phyloP scores from a whole-genome alignment of 768 basidiomycete species.

The Calocybe indica region DNA sequence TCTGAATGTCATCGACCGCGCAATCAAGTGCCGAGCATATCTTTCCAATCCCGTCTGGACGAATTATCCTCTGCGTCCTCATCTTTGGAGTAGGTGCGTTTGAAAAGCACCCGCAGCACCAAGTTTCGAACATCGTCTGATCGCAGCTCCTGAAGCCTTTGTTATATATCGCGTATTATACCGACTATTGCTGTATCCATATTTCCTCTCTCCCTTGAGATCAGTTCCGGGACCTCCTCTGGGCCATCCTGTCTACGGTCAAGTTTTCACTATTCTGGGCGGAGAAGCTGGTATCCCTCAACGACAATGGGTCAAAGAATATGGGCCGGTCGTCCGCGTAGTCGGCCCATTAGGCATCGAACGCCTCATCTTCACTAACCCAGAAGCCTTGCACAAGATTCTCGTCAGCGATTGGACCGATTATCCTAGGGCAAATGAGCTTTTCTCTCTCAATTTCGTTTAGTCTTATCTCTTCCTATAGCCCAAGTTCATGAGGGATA shows the following conservation, averaged over 20 bases:
- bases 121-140: too few relatives aligned
- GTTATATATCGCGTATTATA: constrained; percentile 10
- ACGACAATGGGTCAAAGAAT: constrained; percentile 38
- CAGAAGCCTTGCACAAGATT: constrained; percentile 40
- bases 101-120: too few relatives aligned
- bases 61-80: too few relatives aligned
- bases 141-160: too few relatives aligned
- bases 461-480: constrained; percentile 9
- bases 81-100: too few relatives aligned
- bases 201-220: constrained; percentile 30
- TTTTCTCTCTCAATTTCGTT: neutral
- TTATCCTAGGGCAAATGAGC: constrained; percentile 32
- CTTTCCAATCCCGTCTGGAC: too few relatives aligned
- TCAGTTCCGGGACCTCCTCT: constrained; percentile 31
- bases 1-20: too few relatives aligned
- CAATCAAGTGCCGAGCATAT: too few relatives aligned
- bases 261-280: constrained; percentile 29
- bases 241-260: constrained; percentile 27
- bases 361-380: constrained; percentile 35
- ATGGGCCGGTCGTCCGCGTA: constrained; percentile 36
- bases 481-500: constrained; percentile 38
- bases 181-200: constrained; percentile 25
- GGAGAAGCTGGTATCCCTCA: constrained; percentile 38
- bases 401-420: constrained; percentile 38
- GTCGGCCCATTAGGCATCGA: constrained; percentile 42